These are phyloP conservation scores for Spizellomyces sp. DNA, from an alignment of 192 early-diverging fungal genomes.

Conservation along the genomic window DNA sequence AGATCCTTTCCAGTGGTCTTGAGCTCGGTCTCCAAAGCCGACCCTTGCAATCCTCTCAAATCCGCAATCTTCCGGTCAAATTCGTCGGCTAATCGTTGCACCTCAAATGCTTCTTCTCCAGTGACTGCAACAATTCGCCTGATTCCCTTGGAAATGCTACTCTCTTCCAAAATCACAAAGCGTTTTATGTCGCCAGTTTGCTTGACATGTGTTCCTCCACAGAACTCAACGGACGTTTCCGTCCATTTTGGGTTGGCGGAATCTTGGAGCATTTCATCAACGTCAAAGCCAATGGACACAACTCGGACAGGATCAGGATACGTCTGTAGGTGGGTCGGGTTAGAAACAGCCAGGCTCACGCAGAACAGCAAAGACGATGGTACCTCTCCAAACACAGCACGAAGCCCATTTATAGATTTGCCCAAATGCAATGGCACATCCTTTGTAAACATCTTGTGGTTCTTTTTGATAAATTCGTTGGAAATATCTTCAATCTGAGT, in stretches of 20 bases:
- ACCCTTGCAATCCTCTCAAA: conserved; percentile 53
- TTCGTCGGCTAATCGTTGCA: conserved; percentile 67
- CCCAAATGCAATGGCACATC: conserved; percentile 84
- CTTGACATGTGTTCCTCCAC: conserved; percentile 95
- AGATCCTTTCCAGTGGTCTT: conserved; percentile 72
- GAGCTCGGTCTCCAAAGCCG: conserved; percentile 70
- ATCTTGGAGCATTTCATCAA: conserved; percentile 83
- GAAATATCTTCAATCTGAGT: conserved; percentile 75
- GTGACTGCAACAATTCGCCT: conserved; percentile 94
- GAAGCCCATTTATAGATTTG: conserved; percentile 85
- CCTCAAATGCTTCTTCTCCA: conserved; percentile 84
- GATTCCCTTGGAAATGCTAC: conserved; percentile 93
- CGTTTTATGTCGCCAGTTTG: conserved; percentile 88
- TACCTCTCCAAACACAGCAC: conserved; percentile 95
- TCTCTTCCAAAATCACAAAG: conserved; percentile 86
- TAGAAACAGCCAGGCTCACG: not conserved
- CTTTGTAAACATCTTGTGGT: conserved; percentile 75
- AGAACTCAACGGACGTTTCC: conserved; percentile 90
- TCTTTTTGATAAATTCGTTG: conserved; percentile 74
- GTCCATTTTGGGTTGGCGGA: conserved; percentile 81
- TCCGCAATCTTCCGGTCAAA: conserved; percentile 66
- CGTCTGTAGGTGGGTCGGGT: conserved; percentile 31
- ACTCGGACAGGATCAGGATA: conserved; percentile 99
- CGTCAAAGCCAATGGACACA: conserved; percentile 86
- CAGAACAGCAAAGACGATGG: not conserved